Evolutionary conservation across 1,284 basidiomycete genomes (phyloP), one percentile per base, ranked within the genome.

Genomic region (Melampsora larici-populina): DNA sequence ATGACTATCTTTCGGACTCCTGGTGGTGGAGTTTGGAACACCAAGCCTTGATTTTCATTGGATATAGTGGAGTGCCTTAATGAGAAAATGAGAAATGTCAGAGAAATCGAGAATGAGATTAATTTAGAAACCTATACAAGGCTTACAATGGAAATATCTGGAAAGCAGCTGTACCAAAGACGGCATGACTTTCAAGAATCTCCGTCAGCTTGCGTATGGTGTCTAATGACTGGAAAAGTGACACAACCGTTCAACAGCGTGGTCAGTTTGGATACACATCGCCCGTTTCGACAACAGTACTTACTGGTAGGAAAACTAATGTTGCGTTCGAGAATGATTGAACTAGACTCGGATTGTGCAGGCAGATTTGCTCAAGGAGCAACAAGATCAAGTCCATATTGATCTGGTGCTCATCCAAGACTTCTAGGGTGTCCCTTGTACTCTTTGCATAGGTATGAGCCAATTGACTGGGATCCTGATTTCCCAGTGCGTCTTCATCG

Each of bases 151-250:
- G 93, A 83, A 92, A 92, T 46, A 98, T 86, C 79, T 88, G 88
- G 86, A 97, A 98, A 21, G 84, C 85, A 3, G 87, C 85, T 2
- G 87, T 87, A 43, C 92, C 90, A 83, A 99, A 97, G 0, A 83
- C 81, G 0, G 86, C 86, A 83, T 99, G 95, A 63, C 91, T 90
- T 51, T 86, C 86, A 26, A 99, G 86, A 78, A 92, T 86, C 81
- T 98, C 95, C 81, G 90, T 91, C 79, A 98, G 85, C 69, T 91
- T 89, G 51, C 95, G 90, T 78, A 99, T 99, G 84, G 97, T 95
- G 31, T 74, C 70, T n/a, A 72, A 58, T 51, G 78, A 78, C 70
- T 73, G 36, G 24, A 29, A 21, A 40, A 17, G 55, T 40, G 58
- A 17, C 13, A 8, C 21, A 75, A 18, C n/a, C 36, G 26, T 11